Percentiles rank a stretch among this genome's conserved stretches.
These are phyloP conservation scores for Blastomyces silverae DNA, from an alignment of 2,329 filamentous ascomycete genomes.

Conservation along the genomic window DNA sequence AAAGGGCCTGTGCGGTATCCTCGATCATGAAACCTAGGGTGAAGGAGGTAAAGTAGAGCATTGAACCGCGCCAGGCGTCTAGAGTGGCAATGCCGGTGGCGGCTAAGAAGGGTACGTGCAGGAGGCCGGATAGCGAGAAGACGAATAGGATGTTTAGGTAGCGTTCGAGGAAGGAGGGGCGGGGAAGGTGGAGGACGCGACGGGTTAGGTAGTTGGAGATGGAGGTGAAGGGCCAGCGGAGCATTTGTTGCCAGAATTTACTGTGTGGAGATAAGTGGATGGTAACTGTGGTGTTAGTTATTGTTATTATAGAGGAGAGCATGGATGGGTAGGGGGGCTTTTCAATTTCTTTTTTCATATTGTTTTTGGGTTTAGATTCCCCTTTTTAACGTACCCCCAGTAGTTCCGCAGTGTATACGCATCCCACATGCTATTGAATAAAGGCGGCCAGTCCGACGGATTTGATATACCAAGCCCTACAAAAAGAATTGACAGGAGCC, in stretches of 20 bases:
- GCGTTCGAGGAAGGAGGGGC: conserved; percentile 23
- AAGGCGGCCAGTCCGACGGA: conserved; percentile 24
- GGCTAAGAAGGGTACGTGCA: conserved; percentile 24
- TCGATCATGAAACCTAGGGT: conserved; percentile 29
- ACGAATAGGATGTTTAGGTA: conserved; percentile 29
- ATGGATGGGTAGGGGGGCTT: neutral
- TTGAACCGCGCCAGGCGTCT: conserved; percentile 17
- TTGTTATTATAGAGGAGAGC: neutral
- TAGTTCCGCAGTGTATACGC: conserved; percentile 26
- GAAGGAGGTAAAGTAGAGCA: conserved; percentile 26
- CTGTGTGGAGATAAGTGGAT: conserved; percentile 16
- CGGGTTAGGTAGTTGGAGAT: conserved; percentile 17
- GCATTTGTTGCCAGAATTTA: conserved; percentile 30
- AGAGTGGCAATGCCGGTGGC: conserved; percentile 20
- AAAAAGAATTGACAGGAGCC: neutral
- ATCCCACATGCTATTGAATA: conserved; percentile 25
- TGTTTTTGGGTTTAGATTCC: neutral
- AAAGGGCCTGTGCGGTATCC: conserved; percentile 25
- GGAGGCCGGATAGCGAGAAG: conserved; percentile 27
- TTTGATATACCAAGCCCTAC: conserved; percentile 16
- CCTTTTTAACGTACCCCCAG: conserved; percentile 26
- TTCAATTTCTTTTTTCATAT: neutral
- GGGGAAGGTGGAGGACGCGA: conserved; percentile 23
- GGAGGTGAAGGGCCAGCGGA: conserved; percentile 25
- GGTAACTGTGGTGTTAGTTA: neutral